Evolutionary conservation across 139 green algal species (phyloP).

Genomic region (Picochlorum sp.): DNA sequence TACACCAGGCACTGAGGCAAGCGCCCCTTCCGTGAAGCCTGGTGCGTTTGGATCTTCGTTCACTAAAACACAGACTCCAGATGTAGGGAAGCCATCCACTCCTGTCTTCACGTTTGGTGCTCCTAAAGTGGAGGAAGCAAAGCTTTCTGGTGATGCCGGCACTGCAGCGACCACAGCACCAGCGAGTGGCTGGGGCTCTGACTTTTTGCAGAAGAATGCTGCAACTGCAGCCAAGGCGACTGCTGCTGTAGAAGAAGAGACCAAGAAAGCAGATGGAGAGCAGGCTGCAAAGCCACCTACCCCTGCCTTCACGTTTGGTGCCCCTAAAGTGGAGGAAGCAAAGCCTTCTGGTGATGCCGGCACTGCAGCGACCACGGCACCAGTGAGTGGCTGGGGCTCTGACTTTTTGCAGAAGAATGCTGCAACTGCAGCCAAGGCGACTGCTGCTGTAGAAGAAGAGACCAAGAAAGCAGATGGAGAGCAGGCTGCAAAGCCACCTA

Average conservation of each 20-base stretch:
- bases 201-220: slow-evolving; percentile 22
- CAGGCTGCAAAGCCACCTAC: neutral
- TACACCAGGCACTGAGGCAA: neutral
- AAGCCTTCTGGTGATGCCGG: neutral
- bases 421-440: neutral
- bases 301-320: neutral
- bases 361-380: neutral
- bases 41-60: neutral
- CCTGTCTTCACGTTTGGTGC: no score
- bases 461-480: neutral
- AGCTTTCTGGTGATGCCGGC: neutral
- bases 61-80: neutral
- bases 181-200: slow-evolving; percentile 17
- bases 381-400: neutral
- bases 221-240: slow-evolving; percentile 5
- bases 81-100: neutral
- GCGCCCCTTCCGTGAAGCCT: neutral
- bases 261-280: neutral
- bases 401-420: neutral
- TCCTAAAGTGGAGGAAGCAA: neutral
- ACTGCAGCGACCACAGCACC: neutral
- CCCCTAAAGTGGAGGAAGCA: neutral
- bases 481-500: neutral
- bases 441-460: neutral
- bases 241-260: slow-evolving; percentile 16